Conservation (phyloP, 345 rosid genomes). For the Bruguiera sexangula region DNA sequence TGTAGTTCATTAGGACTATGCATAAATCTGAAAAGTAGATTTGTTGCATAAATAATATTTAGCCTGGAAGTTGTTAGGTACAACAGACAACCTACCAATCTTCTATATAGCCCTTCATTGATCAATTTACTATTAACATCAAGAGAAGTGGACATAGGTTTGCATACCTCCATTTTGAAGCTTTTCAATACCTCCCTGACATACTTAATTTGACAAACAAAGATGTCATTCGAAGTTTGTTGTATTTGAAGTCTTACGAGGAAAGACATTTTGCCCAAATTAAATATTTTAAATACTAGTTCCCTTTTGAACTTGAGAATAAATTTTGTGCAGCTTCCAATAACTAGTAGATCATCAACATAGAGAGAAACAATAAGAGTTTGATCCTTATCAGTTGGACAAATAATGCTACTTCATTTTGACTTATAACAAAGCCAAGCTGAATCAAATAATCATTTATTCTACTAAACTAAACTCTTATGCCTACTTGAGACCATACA, state of each 20-base stretch:
- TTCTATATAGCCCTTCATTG: not conserved
- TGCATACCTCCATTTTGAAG: not conserved
- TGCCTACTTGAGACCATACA: not conserved
- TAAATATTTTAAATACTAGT: not conserved
- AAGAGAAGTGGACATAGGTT: not conserved
- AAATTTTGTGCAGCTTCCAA: not conserved
- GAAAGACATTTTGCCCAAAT: not conserved
- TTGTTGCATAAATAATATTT: not conserved
- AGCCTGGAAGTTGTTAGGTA: not conserved
- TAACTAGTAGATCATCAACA: not conserved
- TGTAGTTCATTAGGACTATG: not conserved
- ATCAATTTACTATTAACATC: not conserved
- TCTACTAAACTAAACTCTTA: not conserved
- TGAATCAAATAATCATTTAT: not conserved
- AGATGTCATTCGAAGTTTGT: not conserved
- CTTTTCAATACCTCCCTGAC: not conserved
- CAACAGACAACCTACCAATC: not conserved
- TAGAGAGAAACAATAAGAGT: not conserved
- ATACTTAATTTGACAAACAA: not conserved
- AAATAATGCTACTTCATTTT: not conserved
- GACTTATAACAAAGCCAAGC: not conserved
- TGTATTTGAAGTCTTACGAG: not conserved
- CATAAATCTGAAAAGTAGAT: not conserved
- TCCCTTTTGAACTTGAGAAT: not conserved
- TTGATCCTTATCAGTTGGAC: no score